Evolutionary conservation across 352 stramenopile genomes (phyloP), one percentile per base, ranked within the genome.

Genomic region (Phytophthora kernoviae): DNA sequence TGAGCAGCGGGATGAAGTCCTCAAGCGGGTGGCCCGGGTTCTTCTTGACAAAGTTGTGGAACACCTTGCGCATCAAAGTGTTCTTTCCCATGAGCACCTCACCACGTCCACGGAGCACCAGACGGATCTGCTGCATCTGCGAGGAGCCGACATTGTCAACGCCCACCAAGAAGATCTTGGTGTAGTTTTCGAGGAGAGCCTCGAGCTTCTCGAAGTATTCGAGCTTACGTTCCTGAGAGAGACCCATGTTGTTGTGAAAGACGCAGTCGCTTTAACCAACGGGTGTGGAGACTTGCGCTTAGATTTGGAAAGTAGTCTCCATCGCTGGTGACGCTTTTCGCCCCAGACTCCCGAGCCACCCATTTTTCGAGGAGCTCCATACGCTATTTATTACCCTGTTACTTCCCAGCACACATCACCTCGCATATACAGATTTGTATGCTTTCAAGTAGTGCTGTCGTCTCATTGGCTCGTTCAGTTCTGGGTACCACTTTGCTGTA

Each of bases 21-120:
- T 97, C 90, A 44, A 98, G 87, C 60, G 96, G 96, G 75, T 98
- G 93, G 65, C 88, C 96, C 22, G 96, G 96, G 85, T 99, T 98
- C 68, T 98, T 96, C 67, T 98, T 96, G 21, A 98, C 50, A 83
- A 93, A 99, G 67, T 97, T 97, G 73, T 83, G 84, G 67, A 99
- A 98, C 68, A 98, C 96, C 76, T 99, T 99, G 65, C 97, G 90
- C 89, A 99, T 99, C 75, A 99, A 96, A 70, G 98, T 99, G 90
- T 99, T 99, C 90, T 99, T 99, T 75, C 98, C 98, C 97, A 99
- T 99, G 63, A 99, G 90, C 47, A 99, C 81, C 46, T 98, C 94
- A 49, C 94, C 98, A 53, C 89, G 87, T 69, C 94, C 93, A 65
- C 97, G 96, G 18, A 99, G 93, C 24, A 84, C 86, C 33, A 96